Evolutionary conservation across 495 filamentous ascomycete genomes (phyloP).

Genomic region (Podospora pseudoanserina): DNA sequence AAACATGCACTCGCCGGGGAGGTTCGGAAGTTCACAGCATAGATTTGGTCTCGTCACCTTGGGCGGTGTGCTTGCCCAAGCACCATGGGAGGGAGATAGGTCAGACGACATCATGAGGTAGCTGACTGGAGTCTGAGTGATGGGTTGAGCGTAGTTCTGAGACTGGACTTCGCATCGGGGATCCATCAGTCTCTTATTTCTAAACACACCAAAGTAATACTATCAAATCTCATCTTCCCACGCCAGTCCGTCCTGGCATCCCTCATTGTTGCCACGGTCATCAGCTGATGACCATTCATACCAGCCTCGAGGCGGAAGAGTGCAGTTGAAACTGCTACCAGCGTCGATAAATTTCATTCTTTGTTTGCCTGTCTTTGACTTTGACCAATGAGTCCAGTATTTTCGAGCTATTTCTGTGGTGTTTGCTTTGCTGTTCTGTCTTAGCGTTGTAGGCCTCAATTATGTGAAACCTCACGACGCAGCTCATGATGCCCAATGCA

Average conservation of each 20-base stretch:
- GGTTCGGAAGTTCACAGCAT: neutral
- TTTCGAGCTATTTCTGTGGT: neutral
- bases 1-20: neutral
- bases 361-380: neutral
- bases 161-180: neutral
- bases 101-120: neutral
- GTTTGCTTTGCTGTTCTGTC: neutral
- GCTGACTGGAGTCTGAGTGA: neutral
- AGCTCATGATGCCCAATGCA: neutral
- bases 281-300: neutral
- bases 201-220: neutral
- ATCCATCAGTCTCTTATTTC: neutral
- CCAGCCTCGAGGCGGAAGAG: neutral
- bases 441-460: neutral
- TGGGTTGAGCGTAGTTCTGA: no score
- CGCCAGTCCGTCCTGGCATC: slow-evolving; percentile 31
- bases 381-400: neutral
- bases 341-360: neutral
- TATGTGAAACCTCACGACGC: neutral
- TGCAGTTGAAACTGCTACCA: neutral
- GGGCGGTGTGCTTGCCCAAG: neutral
- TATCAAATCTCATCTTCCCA: slow-evolving; percentile 1
- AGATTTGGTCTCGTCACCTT: neutral
- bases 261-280: neutral
- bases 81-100: neutral